A percentile compares a stretch with the other conserved stretches of the same genome.
Evolutionary conservation across 441 rosid species (phyloP).

Genomic region (Euphorbia corollata): DNA sequence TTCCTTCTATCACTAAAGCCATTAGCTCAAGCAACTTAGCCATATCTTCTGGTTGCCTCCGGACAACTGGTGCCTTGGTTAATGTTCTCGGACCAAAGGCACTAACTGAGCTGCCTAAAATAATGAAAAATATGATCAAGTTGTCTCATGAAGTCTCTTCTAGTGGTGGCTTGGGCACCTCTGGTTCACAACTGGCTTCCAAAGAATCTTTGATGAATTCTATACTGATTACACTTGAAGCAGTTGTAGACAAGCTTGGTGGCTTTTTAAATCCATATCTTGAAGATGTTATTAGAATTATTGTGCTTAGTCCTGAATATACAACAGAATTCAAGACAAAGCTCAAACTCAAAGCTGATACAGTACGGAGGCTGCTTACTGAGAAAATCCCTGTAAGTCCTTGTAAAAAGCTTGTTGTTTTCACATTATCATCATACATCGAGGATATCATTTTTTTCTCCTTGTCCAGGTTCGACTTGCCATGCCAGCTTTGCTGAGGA

Average conservation of each 20-base stretch:
- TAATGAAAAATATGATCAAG: slow-evolving; percentile 62
- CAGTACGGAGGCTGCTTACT: slow-evolving; percentile 53
- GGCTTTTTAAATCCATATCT: slow-evolving; percentile 89
- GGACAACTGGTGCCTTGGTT: slow-evolving; percentile 65
- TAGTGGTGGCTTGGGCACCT: slow-evolving; percentile 23
- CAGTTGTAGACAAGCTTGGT: slow-evolving; percentile 86
- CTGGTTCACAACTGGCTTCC: slow-evolving; percentile 20
- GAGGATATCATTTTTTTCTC: slow-evolving; percentile 17
- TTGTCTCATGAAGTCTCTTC: slow-evolving; percentile 32
- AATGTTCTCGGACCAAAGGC: slow-evolving; percentile 88
- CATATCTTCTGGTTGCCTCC: slow-evolving; percentile 73
- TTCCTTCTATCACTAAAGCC: slow-evolving; percentile 54
- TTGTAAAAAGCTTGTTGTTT: slow-evolving; percentile 8
- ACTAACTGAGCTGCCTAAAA: slow-evolving; percentile 60
- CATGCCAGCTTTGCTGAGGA: slow-evolving; percentile 66
- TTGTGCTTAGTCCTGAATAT: slow-evolving; percentile 60
- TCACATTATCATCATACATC: slow-evolving; percentile 1
- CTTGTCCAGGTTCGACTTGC: slow-evolving; percentile 75
- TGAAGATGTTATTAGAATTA: slow-evolving; percentile 53
- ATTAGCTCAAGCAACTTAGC: slow-evolving; percentile 52
- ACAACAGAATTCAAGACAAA: slow-evolving; percentile 49
- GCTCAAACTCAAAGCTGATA: slow-evolving; percentile 65
- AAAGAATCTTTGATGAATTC: slow-evolving; percentile 49
- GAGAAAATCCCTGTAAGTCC: slow-evolving; percentile 80
- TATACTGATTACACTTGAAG: slow-evolving; percentile 65